Evolutionary conservation across 2,329 filamentous ascomycete species (phyloP).

Genomic region (Alternaria dauci): DNA sequence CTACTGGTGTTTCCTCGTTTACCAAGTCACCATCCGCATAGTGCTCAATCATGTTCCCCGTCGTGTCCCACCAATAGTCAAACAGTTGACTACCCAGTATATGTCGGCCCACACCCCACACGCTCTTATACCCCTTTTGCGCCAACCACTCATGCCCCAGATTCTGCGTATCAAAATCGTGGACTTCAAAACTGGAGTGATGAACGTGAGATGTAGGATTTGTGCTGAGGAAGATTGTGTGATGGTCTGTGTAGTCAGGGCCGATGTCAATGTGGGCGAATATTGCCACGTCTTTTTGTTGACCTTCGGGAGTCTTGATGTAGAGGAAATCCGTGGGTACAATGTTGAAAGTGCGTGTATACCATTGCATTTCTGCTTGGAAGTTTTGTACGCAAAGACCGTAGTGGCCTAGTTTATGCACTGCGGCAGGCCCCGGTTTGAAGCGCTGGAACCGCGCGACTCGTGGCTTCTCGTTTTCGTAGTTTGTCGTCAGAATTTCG

Average conservation of each 20-base stretch:
- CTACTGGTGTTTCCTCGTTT: slow-evolving; percentile 63
- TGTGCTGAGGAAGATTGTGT: slow-evolving; percentile 61
- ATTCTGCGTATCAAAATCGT: slow-evolving; percentile 73
- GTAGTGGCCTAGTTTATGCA: slow-evolving; percentile 62
- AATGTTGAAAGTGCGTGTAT: slow-evolving; percentile 59
- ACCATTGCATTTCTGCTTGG: slow-evolving; percentile 52
- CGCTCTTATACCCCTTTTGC: slow-evolving; percentile 68
- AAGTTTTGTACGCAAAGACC: slow-evolving; percentile 54
- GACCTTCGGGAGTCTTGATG: slow-evolving; percentile 26
- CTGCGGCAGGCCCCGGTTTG: slow-evolving; percentile 58
- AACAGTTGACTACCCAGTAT: slow-evolving; percentile 76
- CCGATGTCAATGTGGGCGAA: slow-evolving; percentile 66
- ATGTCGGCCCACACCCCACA: slow-evolving; percentile 77
- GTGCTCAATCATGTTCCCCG: slow-evolving; percentile 71
- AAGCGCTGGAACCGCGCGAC: slow-evolving; percentile 63
- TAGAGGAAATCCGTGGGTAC: slow-evolving; percentile 58
- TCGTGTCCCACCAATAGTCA: slow-evolving; percentile 75
- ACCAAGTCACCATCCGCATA: slow-evolving; percentile 76
- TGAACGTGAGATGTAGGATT: slow-evolving; percentile 63
- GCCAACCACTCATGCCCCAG: slow-evolving; percentile 75
- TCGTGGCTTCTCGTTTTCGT: slow-evolving; percentile 54
- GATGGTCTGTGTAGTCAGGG: slow-evolving; percentile 61
- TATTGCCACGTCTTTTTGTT: slow-evolving; percentile 52
- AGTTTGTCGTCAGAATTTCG: slow-evolving; percentile 60
- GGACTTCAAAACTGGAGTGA: slow-evolving; percentile 74